A percentile compares a stretch with the other conserved stretches of the same genome.
Evolutionary conservation across 805 yeast genomes (phyloP).

Genomic region (Ogataea naganishii): DNA sequence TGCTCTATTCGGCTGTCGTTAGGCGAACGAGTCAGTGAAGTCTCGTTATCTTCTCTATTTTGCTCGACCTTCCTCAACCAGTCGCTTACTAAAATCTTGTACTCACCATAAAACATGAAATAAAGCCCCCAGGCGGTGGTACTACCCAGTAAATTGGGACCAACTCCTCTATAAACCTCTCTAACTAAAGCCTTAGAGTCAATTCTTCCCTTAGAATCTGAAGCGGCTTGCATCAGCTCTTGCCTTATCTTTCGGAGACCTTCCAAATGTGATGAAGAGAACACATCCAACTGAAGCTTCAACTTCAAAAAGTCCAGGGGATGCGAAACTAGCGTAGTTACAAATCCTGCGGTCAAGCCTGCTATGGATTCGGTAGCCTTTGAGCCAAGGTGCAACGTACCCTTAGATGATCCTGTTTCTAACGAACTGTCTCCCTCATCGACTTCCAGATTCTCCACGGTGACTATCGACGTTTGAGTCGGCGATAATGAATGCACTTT

Average conservation of each 20-base stretch:
- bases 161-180: conserved; percentile 63
- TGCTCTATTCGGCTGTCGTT: conserved; percentile 18
- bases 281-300: conserved; percentile 59
- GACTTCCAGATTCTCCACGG: not conserved
- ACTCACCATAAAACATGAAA: conserved; percentile 64
- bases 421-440: too few relatives aligned
- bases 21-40: not conserved
- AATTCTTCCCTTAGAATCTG: conserved; percentile 2
- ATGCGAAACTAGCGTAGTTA: conserved; percentile 75
- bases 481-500: too few relatives aligned
- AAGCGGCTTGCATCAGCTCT: conserved; percentile 9
- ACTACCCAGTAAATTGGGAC: conserved; percentile 77
- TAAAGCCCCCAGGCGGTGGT: conserved; percentile 86
- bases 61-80: conserved; percentile 2
- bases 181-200: conserved; percentile 7
- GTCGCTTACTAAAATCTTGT: conserved; percentile 29
- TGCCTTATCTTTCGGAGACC: conserved; percentile 17
- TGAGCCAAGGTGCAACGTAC: too few relatives aligned
- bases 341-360: conserved; percentile 75
- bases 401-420: too few relatives aligned
- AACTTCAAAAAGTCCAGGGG: conserved; percentile 85
- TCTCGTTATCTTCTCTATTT: not conserved
- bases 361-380: conserved; percentile 43
- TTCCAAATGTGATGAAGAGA: conserved; percentile 20
- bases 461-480: not conserved